Evolutionary conservation across 2,329 filamentous ascomycete genomes (phyloP), one percentile per base, ranked within the genome.

Genomic region (Fusarium algeriense): DNA sequence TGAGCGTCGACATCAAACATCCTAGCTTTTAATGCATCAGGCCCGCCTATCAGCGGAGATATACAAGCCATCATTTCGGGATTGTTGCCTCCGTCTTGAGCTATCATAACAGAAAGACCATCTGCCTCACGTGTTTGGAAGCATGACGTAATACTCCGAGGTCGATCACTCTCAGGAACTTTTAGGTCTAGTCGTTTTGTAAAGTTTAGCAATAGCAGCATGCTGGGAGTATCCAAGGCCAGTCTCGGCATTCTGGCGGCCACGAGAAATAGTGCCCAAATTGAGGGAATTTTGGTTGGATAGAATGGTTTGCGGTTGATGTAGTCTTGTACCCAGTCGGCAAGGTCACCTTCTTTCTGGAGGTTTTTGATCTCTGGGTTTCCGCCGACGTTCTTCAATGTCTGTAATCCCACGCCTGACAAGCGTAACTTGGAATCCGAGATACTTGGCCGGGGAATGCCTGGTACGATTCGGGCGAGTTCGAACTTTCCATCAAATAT

Each of bases 291-390:
- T 1, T 41, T 59, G 1, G 55, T 59, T 8, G 55, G 9, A 30
- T 59, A 59, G 14, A 53, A 53, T 4, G 55, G 46, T 8, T 34
- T 34, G 12, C 55, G 55, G 0, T 1, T 59, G n/a, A 59, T 34
- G 7, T 59, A 59, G 8, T 59, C 28, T 34, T 59, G 55, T 41
- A 59, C n/a, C 55, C 55, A 59, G 9, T 26, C 45, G 19, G 37
- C 28, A 6, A 53, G 35, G 38, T n/a, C 30, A 13, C 45, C 55
- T n/a, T 46, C 55, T 7, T 54, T 54, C 3, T 59, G 55, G 2
- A 59, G 17, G 7, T 59, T 41, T 2, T 19, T 12, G 4, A 59
- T n/a, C 11, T 59, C 35, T 14, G 46, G 46, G 20, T 32, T 30
- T 6, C 46, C 55, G 1, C 55, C 55, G 2, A 41, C 30, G 4